Conservation (phyloP, 352 stramenopile genomes). For the Globisporangium lucens region DNA sequence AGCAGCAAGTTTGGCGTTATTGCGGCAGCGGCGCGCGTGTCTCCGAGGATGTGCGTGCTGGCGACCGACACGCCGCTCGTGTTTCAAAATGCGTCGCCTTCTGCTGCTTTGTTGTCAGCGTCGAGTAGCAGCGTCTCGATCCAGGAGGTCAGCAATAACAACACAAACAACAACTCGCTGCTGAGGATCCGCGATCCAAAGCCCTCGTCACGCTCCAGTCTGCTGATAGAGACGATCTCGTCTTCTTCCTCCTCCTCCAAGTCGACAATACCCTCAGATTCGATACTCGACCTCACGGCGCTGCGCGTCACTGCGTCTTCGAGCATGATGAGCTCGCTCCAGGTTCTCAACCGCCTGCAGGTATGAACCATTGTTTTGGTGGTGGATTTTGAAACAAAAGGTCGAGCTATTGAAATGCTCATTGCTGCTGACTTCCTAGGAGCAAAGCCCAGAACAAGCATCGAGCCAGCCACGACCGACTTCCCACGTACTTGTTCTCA, state of each 20-base stretch:
- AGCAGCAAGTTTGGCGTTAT: slow-evolving; percentile 3
- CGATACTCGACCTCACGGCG: slow-evolving; percentile 38
- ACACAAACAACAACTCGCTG: neutral
- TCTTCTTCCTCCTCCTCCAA: neutral
- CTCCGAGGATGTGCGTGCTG: slow-evolving; percentile 14
- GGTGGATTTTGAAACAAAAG: no score
- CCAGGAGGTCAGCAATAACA: neutral
- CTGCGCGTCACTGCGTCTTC: slow-evolving; percentile 31
- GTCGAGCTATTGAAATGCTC: neutral
- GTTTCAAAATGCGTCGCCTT: neutral
- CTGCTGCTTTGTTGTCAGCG: neutral
- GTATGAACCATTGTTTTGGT: neutral
- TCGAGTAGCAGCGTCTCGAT: neutral
- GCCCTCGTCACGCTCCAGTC: neutral
- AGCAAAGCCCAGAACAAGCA: neutral
- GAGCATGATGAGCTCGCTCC: slow-evolving; percentile 28
- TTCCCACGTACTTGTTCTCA: slow-evolving; percentile 28
- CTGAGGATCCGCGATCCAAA: slow-evolving; percentile 1
- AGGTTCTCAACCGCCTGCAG: slow-evolving; percentile 26
- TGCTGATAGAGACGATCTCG: slow-evolving; percentile 7
- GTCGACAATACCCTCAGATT: neutral
- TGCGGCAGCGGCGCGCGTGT: slow-evolving; percentile 4
- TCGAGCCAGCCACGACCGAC: slow-evolving; percentile 14
- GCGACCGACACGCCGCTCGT: slow-evolving; percentile 19
- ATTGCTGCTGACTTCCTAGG: neutral